These are phyloP conservation scores for Alternaria sp. DNA, from an alignment of 2,329 filamentous ascomycete genomes.

Conservation along the genomic window DNA sequence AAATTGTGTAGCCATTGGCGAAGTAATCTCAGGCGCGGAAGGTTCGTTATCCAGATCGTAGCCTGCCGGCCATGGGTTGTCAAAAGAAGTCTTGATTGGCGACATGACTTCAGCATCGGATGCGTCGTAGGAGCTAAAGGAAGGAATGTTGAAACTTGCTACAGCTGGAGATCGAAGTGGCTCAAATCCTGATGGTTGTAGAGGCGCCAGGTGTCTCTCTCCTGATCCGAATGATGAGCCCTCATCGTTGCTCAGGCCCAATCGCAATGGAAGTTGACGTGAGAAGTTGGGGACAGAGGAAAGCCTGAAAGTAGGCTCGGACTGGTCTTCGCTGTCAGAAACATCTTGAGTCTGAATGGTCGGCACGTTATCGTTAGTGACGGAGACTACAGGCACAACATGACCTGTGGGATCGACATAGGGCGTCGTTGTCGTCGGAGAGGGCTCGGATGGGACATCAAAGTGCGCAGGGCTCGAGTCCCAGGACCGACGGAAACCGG, in stretches of 20 bases:
- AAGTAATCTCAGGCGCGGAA: constrained; percentile 31
- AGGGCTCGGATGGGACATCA: constrained; percentile 38
- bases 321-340: constrained; percentile 13
- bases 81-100: constrained; percentile 40
- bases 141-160: constrained; percentile 18
- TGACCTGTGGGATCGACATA: constrained; percentile 49
- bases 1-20: constrained; percentile 50
- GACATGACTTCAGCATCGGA: constrained; percentile 32
- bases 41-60: constrained; percentile 27
- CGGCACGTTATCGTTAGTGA: constrained; percentile 34
- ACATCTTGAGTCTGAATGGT: constrained; percentile 7
- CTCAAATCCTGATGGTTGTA: constrained; percentile 29
- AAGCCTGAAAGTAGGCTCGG: constrained; percentile 22
- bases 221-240: constrained; percentile 14
- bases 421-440: constrained; percentile 32
- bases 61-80: constrained; percentile 37
- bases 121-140: constrained; percentile 22
- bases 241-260: constrained; percentile 21
- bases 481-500: constrained; percentile 51
- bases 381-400: constrained; percentile 44
- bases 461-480: constrained; percentile 46
- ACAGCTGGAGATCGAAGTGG: constrained; percentile 39
- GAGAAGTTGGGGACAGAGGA: constrained; percentile 47
- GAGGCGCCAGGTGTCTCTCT: constrained; percentile 23
- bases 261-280: constrained; percentile 44